Percentiles rank a stretch among this genome's conserved stretches.
These are phyloP conservation scores for Inosperma sp. DNA, from an alignment of 768 basidiomycete genomes.

Conservation along the genomic window DNA sequence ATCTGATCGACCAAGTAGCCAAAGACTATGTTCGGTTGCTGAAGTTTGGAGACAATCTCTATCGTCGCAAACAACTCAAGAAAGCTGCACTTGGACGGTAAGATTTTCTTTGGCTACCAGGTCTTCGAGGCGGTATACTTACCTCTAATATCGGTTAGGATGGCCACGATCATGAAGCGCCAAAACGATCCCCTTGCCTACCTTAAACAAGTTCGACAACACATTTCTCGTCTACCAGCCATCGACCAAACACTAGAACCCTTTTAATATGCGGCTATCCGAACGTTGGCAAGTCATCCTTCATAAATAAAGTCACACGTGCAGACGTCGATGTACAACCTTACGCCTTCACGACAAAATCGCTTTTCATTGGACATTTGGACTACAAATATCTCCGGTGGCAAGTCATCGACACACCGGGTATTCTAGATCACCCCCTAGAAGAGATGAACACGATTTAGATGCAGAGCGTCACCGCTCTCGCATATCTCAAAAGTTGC, in stretches of 20 bases:
- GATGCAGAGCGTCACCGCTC: conserved; percentile 98
- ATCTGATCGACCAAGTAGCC: conserved; percentile 94
- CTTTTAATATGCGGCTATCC: conserved; percentile 98
- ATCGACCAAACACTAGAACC: conserved; percentile 99
- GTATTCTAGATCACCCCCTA: conserved; percentile 94
- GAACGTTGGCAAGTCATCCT: conserved; percentile 98
- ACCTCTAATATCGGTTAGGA: conserved; percentile 46
- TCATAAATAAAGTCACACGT: conserved; percentile 99
- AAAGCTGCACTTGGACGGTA: conserved; percentile 94
- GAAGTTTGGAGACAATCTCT: conserved; percentile 97
- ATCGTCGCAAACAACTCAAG: conserved; percentile 98
- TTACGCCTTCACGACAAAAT: conserved; percentile 99
- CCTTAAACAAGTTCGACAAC: conserved; percentile 98
- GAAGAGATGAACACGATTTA: conserved; percentile 99
- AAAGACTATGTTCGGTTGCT: conserved; percentile 96
- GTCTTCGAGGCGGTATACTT: neutral
- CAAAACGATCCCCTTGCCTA: conserved; percentile 99
- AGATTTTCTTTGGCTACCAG: too few relatives aligned
- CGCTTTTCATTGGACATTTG: conserved; percentile 95
- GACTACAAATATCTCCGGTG: conserved; percentile 99
- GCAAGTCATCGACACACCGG: conserved; percentile 99
- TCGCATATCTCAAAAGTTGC: conserved; percentile 92
- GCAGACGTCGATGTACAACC: conserved; percentile 99
- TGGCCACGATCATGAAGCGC: conserved; percentile 98
- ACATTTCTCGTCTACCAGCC: conserved; percentile 95